Percentiles rank a stretch among this genome's conserved stretches.
phyloP scores from a whole-genome alignment of 176 grass and related monocot genomes.

The Avena insularis region DNA sequence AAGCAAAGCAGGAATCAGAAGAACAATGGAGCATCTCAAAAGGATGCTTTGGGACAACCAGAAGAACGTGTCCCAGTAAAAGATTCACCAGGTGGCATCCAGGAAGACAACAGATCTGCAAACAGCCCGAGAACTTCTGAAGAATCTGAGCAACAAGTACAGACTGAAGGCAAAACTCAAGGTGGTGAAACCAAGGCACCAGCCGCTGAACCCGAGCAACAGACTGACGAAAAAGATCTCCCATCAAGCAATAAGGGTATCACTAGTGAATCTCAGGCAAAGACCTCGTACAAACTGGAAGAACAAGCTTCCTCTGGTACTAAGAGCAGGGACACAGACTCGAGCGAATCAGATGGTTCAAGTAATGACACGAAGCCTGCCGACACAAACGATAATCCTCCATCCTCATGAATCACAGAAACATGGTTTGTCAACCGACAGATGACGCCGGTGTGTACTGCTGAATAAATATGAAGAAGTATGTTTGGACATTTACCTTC shows the following conservation, averaged over 20 bases:
- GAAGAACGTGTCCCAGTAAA: constrained; percentile 3
- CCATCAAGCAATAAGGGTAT: background rate
- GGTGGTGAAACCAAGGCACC: constrained; percentile 1
- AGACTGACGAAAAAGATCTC: background rate
- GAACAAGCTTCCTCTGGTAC: constrained; percentile 10
- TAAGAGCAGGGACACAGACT: background rate
- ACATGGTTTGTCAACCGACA: background rate
- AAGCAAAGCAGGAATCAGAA: constrained; percentile 1
- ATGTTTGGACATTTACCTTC: background rate
- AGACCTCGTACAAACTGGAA: background rate
- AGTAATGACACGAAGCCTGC: background rate
- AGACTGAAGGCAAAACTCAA: constrained; percentile 4
- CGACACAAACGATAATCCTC: background rate
- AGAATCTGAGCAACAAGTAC: constrained; percentile 15
- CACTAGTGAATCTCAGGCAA: constrained; percentile 34
- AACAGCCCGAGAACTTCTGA: constrained; percentile 21
- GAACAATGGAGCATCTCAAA: constrained; percentile 36
- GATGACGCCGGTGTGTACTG: background rate
- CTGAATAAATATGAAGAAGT: constrained; percentile 19
- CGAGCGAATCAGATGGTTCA: constrained; percentile 21
- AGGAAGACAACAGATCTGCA: background rate
- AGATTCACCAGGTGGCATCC: constrained; percentile 6
- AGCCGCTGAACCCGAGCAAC: background rate
- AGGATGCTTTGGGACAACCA: constrained; percentile 14
- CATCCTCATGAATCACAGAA: background rate